A percentile compares a stretch with the other conserved stretches of the same genome.
Conservation (phyloP, 352 stramenopile species). For the Pythium brachiatum region DNA sequence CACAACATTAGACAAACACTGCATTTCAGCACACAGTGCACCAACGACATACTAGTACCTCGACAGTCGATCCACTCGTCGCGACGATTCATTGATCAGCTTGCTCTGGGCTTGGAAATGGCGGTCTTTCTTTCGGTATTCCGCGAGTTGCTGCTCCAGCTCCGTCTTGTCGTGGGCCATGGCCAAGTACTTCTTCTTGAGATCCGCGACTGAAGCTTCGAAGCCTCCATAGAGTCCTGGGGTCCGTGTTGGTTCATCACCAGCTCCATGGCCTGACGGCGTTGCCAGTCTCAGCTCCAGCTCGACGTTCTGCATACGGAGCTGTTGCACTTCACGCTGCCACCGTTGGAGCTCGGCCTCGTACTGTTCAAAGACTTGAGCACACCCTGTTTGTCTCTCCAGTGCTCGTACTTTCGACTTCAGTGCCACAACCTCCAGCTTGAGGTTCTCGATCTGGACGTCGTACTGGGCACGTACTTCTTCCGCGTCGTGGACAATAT, state of each 20-base stretch:
- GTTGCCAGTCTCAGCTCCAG: constrained; percentile 44
- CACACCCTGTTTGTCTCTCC: constrained; percentile 43
- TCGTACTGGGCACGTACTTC: constrained; percentile 54
- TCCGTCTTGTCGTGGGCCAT: constrained; percentile 57
- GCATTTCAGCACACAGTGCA: neutral
- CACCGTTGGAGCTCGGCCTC: constrained; percentile 58
- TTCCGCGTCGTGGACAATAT: constrained; percentile 49
- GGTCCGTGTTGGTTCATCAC: neutral
- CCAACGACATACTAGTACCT: constrained; percentile 29
- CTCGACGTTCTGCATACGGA: constrained; percentile 59
- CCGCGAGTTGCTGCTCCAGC: constrained; percentile 52
- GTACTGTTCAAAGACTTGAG: constrained; percentile 71
- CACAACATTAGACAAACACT: neutral
- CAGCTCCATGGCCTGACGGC: neutral
- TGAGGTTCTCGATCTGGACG: constrained; percentile 77
- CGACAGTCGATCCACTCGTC: constrained; percentile 55
- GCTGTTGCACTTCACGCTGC: constrained; percentile 49
- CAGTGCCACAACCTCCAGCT: constrained; percentile 56
- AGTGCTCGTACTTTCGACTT: constrained; percentile 66
- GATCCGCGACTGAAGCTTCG: constrained; percentile 31
- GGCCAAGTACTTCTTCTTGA: constrained; percentile 68
- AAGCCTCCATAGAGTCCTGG: constrained; percentile 2
- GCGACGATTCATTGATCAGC: constrained; percentile 62
- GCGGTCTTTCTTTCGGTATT: constrained; percentile 56
- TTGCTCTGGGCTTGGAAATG: constrained; percentile 66